Conservation (phyloP, 2,329 filamentous ascomycete genomes). For the Aspergillus sp. region DNA sequence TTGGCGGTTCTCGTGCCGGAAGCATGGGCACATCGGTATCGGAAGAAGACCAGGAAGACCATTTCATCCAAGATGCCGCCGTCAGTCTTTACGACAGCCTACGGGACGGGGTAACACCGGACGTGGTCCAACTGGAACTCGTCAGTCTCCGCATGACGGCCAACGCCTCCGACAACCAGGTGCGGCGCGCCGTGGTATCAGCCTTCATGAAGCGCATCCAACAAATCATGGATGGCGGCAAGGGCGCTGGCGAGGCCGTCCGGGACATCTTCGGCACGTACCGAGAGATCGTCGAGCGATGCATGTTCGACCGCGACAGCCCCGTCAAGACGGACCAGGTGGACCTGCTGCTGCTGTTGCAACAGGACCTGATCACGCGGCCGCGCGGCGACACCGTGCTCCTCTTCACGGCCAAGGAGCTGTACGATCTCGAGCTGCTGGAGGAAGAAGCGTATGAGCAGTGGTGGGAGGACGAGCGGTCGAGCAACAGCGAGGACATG, state of each 20-base stretch:
- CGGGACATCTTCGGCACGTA: slow-evolving; percentile 56
- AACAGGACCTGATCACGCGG: slow-evolving; percentile 65
- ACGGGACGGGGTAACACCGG: slow-evolving; percentile 59
- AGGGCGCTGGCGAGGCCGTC: slow-evolving; percentile 56
- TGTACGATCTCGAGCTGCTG: slow-evolving; percentile 75
- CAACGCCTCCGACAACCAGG: slow-evolving; percentile 81
- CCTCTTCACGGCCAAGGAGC: slow-evolving; percentile 69
- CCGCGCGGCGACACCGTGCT: slow-evolving; percentile 61
- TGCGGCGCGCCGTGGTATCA: slow-evolving; percentile 75
- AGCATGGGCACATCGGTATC: slow-evolving; percentile 69
- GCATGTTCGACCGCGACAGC: slow-evolving; percentile 49
- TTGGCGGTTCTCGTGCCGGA: slow-evolving; percentile 51
- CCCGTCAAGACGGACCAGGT: slow-evolving; percentile 61
- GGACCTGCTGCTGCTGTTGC: slow-evolving; percentile 73
- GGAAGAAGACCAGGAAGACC: slow-evolving; percentile 49
- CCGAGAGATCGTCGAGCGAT: slow-evolving; percentile 52
- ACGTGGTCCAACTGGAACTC: slow-evolving; percentile 89
- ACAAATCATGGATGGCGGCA: slow-evolving; percentile 55
- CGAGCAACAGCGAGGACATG: slow-evolving; percentile 61
- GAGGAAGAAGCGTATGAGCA: slow-evolving; percentile 80
- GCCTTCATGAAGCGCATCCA: slow-evolving; percentile 76
- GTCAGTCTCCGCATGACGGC: slow-evolving; percentile 86
- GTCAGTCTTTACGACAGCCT: slow-evolving; percentile 80
- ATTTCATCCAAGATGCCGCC: slow-evolving; percentile 83
- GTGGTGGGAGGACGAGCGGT: slow-evolving; percentile 78